Evolutionary conservation across 1,284 basidiomycete genomes (phyloP).

Genomic region (Leccinum pachyderme): DNA sequence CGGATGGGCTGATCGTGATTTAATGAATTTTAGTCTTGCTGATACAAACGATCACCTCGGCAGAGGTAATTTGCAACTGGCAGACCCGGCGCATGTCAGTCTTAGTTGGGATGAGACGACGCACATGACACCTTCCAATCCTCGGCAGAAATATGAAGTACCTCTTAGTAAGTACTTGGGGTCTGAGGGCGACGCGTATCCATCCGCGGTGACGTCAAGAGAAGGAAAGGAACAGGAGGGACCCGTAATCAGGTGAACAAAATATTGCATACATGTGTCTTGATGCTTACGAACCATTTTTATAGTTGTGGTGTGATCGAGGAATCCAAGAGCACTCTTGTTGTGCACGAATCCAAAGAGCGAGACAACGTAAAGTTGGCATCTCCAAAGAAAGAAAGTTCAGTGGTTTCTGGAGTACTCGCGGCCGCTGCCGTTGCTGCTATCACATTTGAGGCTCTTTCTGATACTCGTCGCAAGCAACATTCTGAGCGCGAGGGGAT

Average conservation of each 20-base stretch:
- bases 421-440: conserved; percentile 13
- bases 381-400: conserved; percentile 9
- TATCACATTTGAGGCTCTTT: conserved; percentile 8
- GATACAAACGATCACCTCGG: not conserved
- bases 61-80: not conserved
- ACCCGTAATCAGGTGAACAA: conserved; percentile 8
- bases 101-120: conserved; percentile 7
- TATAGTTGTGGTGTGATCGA: not conserved
- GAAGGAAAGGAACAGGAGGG: not conserved
- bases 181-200: not conserved
- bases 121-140: not conserved
- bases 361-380: not conserved
- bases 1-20: not conserved
- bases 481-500: not conserved
- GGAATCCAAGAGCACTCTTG: not conserved
- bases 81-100: not conserved
- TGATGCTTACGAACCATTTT: conserved; percentile 4
- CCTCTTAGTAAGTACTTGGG: conserved; percentile 18
- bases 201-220: not conserved
- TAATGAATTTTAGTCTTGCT: conserved; percentile 12
- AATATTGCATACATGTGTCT: not conserved
- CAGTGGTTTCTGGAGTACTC: conserved; percentile 10
- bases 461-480: conserved; percentile 8
- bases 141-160: conserved; percentile 16
- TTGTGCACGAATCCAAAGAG: not conserved